Conservation (phyloP, 495 filamentous ascomycete genomes). For the Lophiostoma macrostomum region DNA sequence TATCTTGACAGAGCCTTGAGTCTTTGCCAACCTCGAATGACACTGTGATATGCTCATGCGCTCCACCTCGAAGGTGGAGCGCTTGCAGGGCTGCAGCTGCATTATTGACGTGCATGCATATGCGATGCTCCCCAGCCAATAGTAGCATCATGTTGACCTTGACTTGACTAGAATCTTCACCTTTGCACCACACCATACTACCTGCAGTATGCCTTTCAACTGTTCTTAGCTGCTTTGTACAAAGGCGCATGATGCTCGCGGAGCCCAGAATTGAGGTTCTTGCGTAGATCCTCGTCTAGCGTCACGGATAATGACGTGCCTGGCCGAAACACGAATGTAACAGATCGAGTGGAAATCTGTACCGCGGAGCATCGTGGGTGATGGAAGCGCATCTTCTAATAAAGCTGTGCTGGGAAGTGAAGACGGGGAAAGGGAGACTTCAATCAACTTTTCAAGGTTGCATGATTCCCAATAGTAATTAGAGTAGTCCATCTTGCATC, state of each 20-base stretch:
- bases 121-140: too few relatives aligned
- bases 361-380: background rate
- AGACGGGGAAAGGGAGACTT: too few relatives aligned
- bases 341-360: background rate
- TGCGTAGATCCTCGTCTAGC: background rate
- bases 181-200: too few relatives aligned
- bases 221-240: too few relatives aligned
- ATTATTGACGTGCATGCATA: conserved; percentile 1
- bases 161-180: background rate
- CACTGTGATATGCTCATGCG: background rate
- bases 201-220: too few relatives aligned
- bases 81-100: background rate
- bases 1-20: too few relatives aligned
- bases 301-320: conserved; percentile 15
- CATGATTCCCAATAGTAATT: too few relatives aligned
- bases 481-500: too few relatives aligned
- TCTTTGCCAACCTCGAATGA: background rate
- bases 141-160: background rate
- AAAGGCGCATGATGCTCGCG: too few relatives aligned
- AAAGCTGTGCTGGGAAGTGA: too few relatives aligned
- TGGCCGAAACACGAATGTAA: conserved; percentile 13
- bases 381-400: too few relatives aligned
- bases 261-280: background rate
- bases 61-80: background rate
- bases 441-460: too few relatives aligned